These are phyloP conservation scores for Mycena rosella DNA, from an alignment of 768 basidiomycete species.

Conservation along the genomic window DNA sequence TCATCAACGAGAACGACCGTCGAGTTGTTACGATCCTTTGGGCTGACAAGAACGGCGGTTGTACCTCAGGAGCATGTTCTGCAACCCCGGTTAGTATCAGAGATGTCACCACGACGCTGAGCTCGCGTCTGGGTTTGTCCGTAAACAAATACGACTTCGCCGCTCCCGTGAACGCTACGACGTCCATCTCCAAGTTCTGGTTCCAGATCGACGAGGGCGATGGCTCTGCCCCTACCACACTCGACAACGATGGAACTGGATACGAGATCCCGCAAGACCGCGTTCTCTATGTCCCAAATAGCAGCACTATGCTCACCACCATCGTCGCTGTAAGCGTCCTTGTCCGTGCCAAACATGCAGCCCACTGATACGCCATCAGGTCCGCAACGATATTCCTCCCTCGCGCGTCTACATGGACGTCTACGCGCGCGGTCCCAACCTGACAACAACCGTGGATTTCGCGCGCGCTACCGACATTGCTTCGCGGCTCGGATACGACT, in stretches of 20 bases:
- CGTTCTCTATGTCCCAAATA: too few species aligned
- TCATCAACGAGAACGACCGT: conserved; percentile 42
- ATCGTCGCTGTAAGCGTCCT: too few species aligned
- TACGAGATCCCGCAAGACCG: conserved; percentile 59
- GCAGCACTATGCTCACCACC: too few species aligned
- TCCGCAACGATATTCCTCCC: too few species aligned
- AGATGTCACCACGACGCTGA: conserved; percentile 53
- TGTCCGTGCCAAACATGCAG: too few species aligned
- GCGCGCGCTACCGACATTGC: too few species aligned
- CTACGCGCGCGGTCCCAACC: too few species aligned
- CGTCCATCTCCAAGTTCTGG: conserved; percentile 64
- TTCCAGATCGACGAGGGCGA: conserved; percentile 61
- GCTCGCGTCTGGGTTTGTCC: conserved; percentile 46
- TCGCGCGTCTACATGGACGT: too few species aligned
- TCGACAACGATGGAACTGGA: conserved; percentile 58
- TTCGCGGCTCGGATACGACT: too few species aligned
- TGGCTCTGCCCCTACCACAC: conserved; percentile 50
- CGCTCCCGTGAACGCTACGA: conserved; percentile 53
- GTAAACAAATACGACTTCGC: conserved; percentile 59
- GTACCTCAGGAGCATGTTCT: conserved; percentile 16
- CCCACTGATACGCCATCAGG: too few species aligned
- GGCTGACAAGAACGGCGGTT: conserved; percentile 17
- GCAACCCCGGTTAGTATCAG: conserved; percentile 48
- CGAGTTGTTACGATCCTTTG: conserved; percentile 49
- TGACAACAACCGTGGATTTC: too few species aligned